phyloP scores from a whole-genome alignment of 768 basidiomycete species.

The Mrakia gelida region DNA sequence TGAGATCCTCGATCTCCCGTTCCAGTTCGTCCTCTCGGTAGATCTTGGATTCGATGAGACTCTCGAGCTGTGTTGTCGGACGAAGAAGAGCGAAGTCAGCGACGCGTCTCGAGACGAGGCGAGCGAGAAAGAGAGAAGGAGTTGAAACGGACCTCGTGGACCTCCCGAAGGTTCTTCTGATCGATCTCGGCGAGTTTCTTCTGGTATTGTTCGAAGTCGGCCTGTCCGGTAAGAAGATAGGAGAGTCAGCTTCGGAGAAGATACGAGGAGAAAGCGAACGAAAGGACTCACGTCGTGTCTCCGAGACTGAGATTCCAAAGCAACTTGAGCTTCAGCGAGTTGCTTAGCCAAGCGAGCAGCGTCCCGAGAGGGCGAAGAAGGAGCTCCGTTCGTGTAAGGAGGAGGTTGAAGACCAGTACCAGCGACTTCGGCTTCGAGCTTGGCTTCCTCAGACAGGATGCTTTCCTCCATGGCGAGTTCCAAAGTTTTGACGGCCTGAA shows the following conservation, averaged over 20 bases:
- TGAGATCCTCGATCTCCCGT: conserved; percentile 70
- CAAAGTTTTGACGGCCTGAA: conserved; percentile 66
- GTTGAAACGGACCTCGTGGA: conserved; percentile 27
- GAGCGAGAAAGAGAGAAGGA: neutral
- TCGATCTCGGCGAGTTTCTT: conserved; percentile 30
- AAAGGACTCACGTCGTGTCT: conserved; percentile 19
- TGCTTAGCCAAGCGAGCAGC: conserved; percentile 21
- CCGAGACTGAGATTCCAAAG: conserved; percentile 15
- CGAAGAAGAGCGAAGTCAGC: neutral
- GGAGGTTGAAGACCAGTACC: neutral
- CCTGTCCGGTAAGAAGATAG: neutral
- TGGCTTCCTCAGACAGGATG: conserved; percentile 53
- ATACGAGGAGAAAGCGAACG: neutral
- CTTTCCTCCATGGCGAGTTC: conserved; percentile 70
- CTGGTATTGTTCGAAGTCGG: conserved; percentile 23
- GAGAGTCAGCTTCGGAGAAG: neutral
- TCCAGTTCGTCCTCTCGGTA: conserved; percentile 73
- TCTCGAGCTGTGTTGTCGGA: conserved; percentile 62
- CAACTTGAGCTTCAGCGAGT: conserved; percentile 41
- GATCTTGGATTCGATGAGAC: conserved; percentile 90
- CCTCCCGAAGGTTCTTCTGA: conserved; percentile 24
- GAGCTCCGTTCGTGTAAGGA: neutral
- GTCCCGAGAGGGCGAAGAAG: conserved; percentile 22
- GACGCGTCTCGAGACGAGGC: neutral
- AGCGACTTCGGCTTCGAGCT: conserved; percentile 35